Evolutionary conservation across 169 alveolate genomes (phyloP).

Genomic region (Cyclospora cayetanensis): DNA sequence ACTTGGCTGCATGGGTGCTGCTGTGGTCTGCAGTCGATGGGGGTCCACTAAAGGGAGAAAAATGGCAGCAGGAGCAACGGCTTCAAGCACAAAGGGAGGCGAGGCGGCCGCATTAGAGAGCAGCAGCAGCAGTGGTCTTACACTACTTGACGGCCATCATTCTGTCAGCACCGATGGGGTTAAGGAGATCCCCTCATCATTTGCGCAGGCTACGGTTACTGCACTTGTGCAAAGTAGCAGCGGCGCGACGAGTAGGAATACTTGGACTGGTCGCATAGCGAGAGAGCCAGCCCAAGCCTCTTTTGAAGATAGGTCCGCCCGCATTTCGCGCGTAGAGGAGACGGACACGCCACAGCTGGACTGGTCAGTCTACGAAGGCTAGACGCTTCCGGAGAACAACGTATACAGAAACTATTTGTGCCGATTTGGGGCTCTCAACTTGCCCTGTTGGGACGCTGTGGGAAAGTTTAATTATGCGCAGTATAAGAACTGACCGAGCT

Average conservation of each 20-base stretch:
- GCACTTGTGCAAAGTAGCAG: neutral
- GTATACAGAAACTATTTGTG: constrained; percentile 16
- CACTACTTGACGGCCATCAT: neutral
- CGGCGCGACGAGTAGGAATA: neutral
- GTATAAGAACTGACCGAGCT: neutral
- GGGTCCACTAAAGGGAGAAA: too few species aligned
- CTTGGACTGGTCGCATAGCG: neutral
- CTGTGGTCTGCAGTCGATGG: too few species aligned
- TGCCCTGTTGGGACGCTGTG: constrained; percentile 33
- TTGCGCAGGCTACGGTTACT: neutral
- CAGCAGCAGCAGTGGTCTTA: too few species aligned
- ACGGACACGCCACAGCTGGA: constrained; percentile 1
- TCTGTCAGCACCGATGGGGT: neutral
- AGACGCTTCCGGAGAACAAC: constrained; percentile 42
- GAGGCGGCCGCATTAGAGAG: too few species aligned
- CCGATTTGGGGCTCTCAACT: neutral
- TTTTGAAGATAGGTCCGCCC: neutral
- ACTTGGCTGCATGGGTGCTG: too few species aligned
- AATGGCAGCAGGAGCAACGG: too few species aligned
- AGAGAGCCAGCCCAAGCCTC: neutral
- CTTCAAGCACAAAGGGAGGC: too few species aligned
- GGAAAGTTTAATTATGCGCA: neutral
- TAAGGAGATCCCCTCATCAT: neutral
- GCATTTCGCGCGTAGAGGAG: neutral
- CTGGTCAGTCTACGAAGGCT: neutral